Base-by-base conservation (phyloP, 78 protist species). In the Speleostelium caveatum region DNA sequence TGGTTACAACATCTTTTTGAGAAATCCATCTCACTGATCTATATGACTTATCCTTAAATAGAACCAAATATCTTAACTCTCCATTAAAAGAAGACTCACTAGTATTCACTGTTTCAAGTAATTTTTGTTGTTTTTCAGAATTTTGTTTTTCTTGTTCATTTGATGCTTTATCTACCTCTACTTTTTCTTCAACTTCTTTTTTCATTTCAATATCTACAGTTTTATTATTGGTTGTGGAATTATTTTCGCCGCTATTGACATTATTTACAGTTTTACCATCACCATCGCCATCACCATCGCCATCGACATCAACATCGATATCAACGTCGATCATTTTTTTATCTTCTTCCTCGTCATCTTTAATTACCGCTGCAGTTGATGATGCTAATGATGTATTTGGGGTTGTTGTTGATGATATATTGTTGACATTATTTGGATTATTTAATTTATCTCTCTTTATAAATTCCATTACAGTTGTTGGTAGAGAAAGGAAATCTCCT, bases 1-100 rank as follows among this genome's bases (percentile, higher is more conserved):
- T 45, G 8, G 41, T 77, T 58, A 63, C 79, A 21, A 88, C 19
- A 22, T 53, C 60, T 56, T 75, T 41, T 26, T 58, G n/a, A 17
- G 94, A 32, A 49, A 88, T 78, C 94, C 94, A 88, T 69, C 78
- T 58, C 14, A n/a, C 73, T 19, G 66, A 10, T 69, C 91, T 53
- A 35, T 56, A 60, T 17, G 91, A 83, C 60, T 42, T 35, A 35
- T 83, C 63, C 33, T 83, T 83, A 26, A 69, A 69, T 12, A 69
- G 32, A 19, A 45, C 79, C 39, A 83, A 69, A 69, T 45, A 83
- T 69, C 91, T 83, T 55, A 67, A 26, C 45, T 78, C 87, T 36
- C 65, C 75, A 42, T 26, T 36, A 7, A n/a, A n/a, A n/a, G n/a
- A n/a, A n/a, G n/a, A n/a, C 12, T 60, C 66, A 60, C 28, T 45